Evolutionary conservation across 2,329 filamentous ascomycete species (phyloP), one percentile per base, ranked within the genome.

Genomic region (Dendryphion nanum): DNA sequence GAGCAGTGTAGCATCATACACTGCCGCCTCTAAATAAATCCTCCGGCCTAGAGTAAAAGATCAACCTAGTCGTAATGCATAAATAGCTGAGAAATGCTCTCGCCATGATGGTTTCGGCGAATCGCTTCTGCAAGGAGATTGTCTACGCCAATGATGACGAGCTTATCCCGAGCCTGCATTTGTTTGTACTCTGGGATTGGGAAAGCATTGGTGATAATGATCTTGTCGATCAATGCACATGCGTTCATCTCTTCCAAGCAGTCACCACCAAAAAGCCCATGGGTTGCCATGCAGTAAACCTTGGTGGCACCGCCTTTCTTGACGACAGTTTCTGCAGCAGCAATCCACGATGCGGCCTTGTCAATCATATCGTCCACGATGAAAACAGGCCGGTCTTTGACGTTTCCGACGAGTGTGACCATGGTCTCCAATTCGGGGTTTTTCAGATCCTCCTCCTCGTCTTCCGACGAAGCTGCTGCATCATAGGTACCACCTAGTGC

Each of bases 321-420:
- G 37, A 95, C 87, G 2, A 95, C 91, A 1, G 90, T 95, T 73
- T 98, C 93, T 10, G 93, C 93, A 5, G 93, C 93, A 5, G 91
- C 91, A 51, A 98, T 94, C 93, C 93, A 98, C 5, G 89, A 95
- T 12, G 86, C 88, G 7, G 89, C 83, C 71, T 95, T 96, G 71
- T 98, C 93, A 59, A 98, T 96, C 86, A 98, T 97, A 64, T 98
- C 93, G 64, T 98, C 93, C 34, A 98, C 86, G 44, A 98, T 89
- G 62, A 98, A 85, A 37, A 97, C 93, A 0, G 88, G 84, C 41
- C 88, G 82, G 61, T 88, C 82, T 59, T 83, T 85, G 43, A 98
- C 93, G 56, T 97, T 88, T 44, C 93, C 93, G 12, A 98, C 93
- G n/a, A 98, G 76, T 0, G 93, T 98, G 55, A 98, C 94, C 73